A percentile compares a stretch with the other conserved stretches of the same genome.
Evolutionary conservation across 371 early-diverging fungal species (phyloP).

Genomic region (Enterocytospora artemiae): DNA sequence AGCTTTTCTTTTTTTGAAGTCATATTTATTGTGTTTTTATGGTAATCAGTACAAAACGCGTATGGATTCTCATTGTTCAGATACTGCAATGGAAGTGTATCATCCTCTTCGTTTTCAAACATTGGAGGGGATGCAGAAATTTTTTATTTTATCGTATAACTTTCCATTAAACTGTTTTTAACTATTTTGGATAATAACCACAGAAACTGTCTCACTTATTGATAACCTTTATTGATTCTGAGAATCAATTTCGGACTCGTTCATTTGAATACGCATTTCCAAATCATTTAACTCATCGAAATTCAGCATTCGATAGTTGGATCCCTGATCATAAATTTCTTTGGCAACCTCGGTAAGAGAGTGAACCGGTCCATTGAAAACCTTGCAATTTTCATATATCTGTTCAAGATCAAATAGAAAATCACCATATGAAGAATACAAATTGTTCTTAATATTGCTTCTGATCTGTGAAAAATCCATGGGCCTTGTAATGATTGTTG

Average conservation of each 20-base stretch:
- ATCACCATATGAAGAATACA: constrained; percentile 46
- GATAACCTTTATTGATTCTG: not conserved
- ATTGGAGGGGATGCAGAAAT: no score
- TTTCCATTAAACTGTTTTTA: no score
- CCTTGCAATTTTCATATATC: constrained; percentile 56
- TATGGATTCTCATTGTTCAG: constrained; percentile 49
- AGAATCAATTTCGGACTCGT: not conserved
- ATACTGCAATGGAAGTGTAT: constrained; percentile 35
- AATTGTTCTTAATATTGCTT: constrained; percentile 42
- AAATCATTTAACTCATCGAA: not conserved
- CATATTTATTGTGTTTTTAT: constrained; percentile 11
- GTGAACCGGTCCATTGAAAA: constrained; percentile 58
- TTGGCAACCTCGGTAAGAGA: constrained; percentile 56
- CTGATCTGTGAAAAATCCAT: constrained; percentile 58
- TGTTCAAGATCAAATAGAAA: constrained; percentile 54
- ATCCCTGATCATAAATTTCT: constrained; percentile 29
- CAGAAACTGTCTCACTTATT: no score
- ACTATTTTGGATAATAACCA: no score
- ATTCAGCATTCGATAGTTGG: constrained; percentile 7
- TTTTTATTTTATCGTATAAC: no score
- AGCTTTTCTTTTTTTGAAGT: constrained; percentile 22
- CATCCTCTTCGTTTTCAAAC: constrained; percentile 3
- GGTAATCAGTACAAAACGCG: constrained; percentile 34
- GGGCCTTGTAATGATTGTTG: constrained; percentile 45
- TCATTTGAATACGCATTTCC: constrained; percentile 1